Base-by-base conservation (phyloP, 495 filamentous ascomycete species). In the Trichoderma erinaceum region DNA sequence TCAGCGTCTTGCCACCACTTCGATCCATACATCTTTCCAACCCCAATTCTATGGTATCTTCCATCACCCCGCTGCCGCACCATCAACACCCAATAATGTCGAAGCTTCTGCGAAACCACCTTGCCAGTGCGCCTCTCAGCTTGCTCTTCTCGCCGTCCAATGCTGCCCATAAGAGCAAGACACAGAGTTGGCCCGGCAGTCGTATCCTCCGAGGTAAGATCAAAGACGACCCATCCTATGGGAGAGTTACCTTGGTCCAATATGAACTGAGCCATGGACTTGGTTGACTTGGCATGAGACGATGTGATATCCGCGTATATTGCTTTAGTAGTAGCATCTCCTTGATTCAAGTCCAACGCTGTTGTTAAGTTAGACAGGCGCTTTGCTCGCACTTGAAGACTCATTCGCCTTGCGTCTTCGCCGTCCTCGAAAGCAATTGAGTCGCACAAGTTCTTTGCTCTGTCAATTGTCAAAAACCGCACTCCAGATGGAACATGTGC, bases 401-500 rank as follows among this genome's bases (percentile, higher is more conserved):
- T 61, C 56, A 61, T 12, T 15, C 25, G 23, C 16, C 56, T 32
- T 21, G n/a, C 11, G 48, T 52, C 29, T 29, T 29, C n/a, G 56
- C 25, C 25, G 23, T 61, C 27, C 29, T 61, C 56, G 23, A 61
- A 61, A 12, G 25, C 23, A 13, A 61, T 61, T 11, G 56, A 32
- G 23, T 29, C 56, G 15, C 56, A 61, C 3, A 29, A 23, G 7
- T 32, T 61, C 25, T 61, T 61, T 7, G 56, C 56, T 61, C 56
- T 32, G 13, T 61, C 27, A 61, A 61, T 61, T 1, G 25, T 29
- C 25, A 61, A 32, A 16, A 29, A 61, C 12, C 56, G 56, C 56
- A 61, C 56, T 11, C 56, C 56, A 21, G 23, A 61, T 11, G 56
- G 56, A 61, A 61, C 56, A 32, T 61, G 56, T 3, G 56, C 56